Evolutionary conservation across 805 yeast species (phyloP).

Genomic region (Pichia heedii): DNA sequence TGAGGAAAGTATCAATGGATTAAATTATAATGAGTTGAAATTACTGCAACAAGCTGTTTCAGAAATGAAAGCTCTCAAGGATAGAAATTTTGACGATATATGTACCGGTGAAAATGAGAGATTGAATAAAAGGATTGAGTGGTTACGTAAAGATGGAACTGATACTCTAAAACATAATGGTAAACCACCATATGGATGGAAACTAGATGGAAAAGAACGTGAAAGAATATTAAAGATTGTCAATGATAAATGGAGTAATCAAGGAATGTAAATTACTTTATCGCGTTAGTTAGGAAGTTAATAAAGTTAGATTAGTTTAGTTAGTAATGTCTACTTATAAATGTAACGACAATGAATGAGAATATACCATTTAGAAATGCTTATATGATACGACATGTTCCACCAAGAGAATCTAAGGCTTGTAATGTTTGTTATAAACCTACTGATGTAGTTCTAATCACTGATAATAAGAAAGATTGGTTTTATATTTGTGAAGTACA

Average conservation of each 20-base stretch:
- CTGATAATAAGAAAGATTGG: conserved; percentile 38
- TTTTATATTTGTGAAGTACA: conserved; percentile 44
- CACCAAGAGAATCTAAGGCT: conserved; percentile 33
- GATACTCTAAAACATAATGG: background rate
- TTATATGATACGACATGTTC: conserved; percentile 30
- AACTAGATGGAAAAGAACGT: conserved; percentile 5
- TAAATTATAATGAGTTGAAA: background rate
- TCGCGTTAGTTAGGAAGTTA: too few relatives aligned
- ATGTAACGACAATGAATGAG: too few relatives aligned
- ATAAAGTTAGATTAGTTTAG: too few relatives aligned
- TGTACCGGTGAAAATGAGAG: conserved; percentile 14
- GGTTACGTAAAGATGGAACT: conserved; percentile 17
- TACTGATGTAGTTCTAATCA: conserved; percentile 35
- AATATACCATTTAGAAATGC: background rate
- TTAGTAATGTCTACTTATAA: too few relatives aligned
- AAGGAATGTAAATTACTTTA: too few relatives aligned
- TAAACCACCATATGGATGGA: conserved; percentile 6
- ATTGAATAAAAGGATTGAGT: conserved; percentile 18
- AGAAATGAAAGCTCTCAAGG: conserved; percentile 16
- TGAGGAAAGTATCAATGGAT: background rate
- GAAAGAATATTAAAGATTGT: background rate
- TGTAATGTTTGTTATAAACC: conserved; percentile 46
- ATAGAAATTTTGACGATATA: conserved; percentile 11
- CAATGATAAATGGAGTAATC: conserved; percentile 14
- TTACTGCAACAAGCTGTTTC: conserved; percentile 1